phyloP scores from a whole-genome alignment of 331 rosid species.

The Dryas integrifolia region DNA sequence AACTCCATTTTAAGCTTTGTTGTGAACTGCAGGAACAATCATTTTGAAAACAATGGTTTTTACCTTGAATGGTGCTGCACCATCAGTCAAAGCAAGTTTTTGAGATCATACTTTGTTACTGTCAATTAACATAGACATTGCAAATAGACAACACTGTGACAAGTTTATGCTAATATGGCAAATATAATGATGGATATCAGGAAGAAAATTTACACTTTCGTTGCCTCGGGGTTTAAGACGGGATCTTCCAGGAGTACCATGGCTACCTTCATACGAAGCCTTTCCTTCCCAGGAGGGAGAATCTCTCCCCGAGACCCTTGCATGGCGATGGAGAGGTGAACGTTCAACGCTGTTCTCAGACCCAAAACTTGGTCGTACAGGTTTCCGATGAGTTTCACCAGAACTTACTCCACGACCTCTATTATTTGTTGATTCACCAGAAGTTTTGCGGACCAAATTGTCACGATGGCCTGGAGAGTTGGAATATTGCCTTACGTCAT shows the following conservation, averaged over 20 bases:
- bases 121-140: background rate
- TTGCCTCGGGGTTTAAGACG: conserved; percentile 61
- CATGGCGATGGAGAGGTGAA: conserved; percentile 82
- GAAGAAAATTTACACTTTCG: conserved; percentile 55
- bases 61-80: background rate
- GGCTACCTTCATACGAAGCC: conserved; percentile 57
- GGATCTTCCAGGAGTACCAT: conserved; percentile 73
- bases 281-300: conserved; percentile 65
- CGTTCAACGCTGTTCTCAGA: conserved; percentile 70
- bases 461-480: conserved; percentile 65
- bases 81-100: background rate
- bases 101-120: background rate
- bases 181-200: background rate
- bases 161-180: conserved; percentile 10
- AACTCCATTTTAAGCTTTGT: background rate
- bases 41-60: conserved; percentile 3
- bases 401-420: conserved; percentile 48
- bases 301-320: conserved; percentile 58
- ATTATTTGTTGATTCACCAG: conserved; percentile 37
- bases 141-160: background rate
- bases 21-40: background rate
- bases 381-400: conserved; percentile 51
- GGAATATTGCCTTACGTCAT: conserved; percentile 43
- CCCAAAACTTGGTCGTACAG: conserved; percentile 48
- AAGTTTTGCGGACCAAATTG: conserved; percentile 33